Evolutionary conservation across 2,329 filamentous ascomycete species (phyloP).

Genomic region (Colletotrichum tamarilloi): DNA sequence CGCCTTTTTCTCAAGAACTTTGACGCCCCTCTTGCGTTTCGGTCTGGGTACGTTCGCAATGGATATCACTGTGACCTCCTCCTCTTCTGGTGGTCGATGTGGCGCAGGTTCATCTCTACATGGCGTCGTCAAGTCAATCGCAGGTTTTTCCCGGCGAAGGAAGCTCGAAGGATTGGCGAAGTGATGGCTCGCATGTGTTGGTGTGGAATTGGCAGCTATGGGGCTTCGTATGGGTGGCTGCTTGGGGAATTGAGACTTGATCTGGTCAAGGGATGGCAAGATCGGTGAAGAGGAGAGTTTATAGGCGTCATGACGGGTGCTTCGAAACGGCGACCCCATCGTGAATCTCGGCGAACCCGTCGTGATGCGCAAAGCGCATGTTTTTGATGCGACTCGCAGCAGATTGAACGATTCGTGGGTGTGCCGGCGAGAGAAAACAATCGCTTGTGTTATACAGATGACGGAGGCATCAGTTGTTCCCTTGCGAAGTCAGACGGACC

Average conservation of each 20-base stretch:
- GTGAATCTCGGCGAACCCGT: slow-evolving; percentile 42
- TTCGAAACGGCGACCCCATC: slow-evolving; percentile 47
- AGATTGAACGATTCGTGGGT: slow-evolving; percentile 38
- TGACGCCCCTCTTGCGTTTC: slow-evolving; percentile 28
- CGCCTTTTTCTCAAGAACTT: slow-evolving; percentile 33
- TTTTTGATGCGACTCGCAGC: slow-evolving; percentile 44
- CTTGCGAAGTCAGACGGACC: not conserved
- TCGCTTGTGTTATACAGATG: not conserved
- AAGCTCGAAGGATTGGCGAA: slow-evolving; percentile 17
- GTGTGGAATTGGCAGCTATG: not conserved
- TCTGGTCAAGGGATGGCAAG: slow-evolving; percentile 63
- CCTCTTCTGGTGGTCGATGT: slow-evolving; percentile 27
- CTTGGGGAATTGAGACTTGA: slow-evolving; percentile 51
- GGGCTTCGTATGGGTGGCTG: slow-evolving; percentile 7
- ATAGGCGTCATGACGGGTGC: slow-evolving; percentile 43
- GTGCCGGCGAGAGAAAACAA: not conserved
- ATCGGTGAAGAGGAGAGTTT: slow-evolving; percentile 62
- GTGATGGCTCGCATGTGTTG: not conserved
- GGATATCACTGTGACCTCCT: slow-evolving; percentile 22
- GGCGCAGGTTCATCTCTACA: not conserved
- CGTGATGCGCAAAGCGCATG: slow-evolving; percentile 62
- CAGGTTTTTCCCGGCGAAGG: slow-evolving; percentile 10
- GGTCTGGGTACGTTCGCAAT: slow-evolving; percentile 25
- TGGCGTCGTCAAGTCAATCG: slow-evolving; percentile 35
- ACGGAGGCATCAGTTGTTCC: not conserved